Evolutionary conservation across 2,329 filamentous ascomycete genomes (phyloP).

Genomic region (Cryphonectria parasitica): DNA sequence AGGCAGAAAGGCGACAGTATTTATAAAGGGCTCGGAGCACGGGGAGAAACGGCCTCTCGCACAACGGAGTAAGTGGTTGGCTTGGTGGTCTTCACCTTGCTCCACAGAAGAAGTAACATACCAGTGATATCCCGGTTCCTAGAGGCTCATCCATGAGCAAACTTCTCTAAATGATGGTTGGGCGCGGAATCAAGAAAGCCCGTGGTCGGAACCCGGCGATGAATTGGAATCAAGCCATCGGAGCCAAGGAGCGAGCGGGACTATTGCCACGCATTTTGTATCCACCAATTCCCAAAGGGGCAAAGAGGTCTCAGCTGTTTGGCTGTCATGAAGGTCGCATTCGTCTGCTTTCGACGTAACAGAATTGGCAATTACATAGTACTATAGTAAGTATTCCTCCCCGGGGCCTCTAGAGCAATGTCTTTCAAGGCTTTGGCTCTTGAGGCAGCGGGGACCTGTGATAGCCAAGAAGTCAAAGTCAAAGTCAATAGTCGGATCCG

Average conservation of each 20-base stretch:
- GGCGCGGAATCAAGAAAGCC: neutral
- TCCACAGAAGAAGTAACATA: neutral
- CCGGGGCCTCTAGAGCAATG: neutral
- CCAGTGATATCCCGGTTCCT: neutral
- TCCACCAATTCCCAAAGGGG: neutral
- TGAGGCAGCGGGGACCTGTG: neutral
- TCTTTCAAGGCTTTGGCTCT: neutral
- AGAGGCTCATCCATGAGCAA: neutral
- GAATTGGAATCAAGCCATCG: neutral
- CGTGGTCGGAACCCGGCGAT: neutral
- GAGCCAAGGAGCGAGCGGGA: neutral
- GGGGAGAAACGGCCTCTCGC: neutral
- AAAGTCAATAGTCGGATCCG: conserved; percentile 15
- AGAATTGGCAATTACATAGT: neutral
- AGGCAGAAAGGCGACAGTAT: neutral
- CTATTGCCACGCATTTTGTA: neutral
- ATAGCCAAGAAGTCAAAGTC: neutral
- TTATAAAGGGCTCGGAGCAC: neutral
- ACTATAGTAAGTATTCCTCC: neutral
- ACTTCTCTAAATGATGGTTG: neutral
- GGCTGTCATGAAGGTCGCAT: neutral
- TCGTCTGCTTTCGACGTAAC: neutral
- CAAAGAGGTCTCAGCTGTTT: neutral
- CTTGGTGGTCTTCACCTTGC: neutral
- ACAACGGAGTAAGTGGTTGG: neutral